Conservation (phyloP, 805 yeast genomes). For the Kluyveromyces starmeri region DNA sequence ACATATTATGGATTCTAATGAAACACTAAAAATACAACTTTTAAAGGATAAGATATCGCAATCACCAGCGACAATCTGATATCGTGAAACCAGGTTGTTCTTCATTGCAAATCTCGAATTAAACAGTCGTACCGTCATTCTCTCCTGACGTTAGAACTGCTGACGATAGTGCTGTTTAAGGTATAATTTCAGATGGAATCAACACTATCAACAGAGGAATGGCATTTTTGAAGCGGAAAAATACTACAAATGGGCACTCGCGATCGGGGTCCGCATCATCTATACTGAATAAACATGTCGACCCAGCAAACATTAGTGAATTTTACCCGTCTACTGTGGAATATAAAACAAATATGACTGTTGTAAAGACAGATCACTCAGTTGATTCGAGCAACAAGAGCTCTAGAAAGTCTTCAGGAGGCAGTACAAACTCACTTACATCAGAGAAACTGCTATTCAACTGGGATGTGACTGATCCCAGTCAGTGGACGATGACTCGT, state of each 20-base stretch:
- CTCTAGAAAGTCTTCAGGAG: slow-evolving; percentile 22
- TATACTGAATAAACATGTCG: slow-evolving; percentile 1
- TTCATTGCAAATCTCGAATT: too few species aligned
- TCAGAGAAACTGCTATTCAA: slow-evolving; percentile 27
- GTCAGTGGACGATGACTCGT: slow-evolving; percentile 64
- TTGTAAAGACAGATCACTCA: not conserved
- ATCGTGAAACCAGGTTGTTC: too few species aligned
- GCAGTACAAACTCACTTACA: slow-evolving; percentile 17
- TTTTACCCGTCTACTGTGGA: not conserved
- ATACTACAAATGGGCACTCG: slow-evolving; percentile 17
- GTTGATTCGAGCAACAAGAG: slow-evolving; percentile 1
- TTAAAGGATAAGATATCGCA: too few species aligned
- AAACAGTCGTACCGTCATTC: too few species aligned
- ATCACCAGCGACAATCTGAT: too few species aligned
- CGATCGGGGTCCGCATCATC: slow-evolving; percentile 18
- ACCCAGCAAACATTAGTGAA: slow-evolving; percentile 4
- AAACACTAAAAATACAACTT: too few species aligned
- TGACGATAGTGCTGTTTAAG: not conserved
- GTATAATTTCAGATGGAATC: too few species aligned
- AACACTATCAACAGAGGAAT: too few species aligned
- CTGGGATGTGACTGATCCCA: slow-evolving; percentile 46
- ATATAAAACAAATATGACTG: not conserved
- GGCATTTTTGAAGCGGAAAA: slow-evolving; percentile 23
- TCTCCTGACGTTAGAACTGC: too few species aligned
- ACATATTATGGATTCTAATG: too few species aligned